Evolutionary conservation across 305 asterid species (phyloP), one percentile per base, ranked within the genome.

Genomic region (Petunia hybrid): DNA sequence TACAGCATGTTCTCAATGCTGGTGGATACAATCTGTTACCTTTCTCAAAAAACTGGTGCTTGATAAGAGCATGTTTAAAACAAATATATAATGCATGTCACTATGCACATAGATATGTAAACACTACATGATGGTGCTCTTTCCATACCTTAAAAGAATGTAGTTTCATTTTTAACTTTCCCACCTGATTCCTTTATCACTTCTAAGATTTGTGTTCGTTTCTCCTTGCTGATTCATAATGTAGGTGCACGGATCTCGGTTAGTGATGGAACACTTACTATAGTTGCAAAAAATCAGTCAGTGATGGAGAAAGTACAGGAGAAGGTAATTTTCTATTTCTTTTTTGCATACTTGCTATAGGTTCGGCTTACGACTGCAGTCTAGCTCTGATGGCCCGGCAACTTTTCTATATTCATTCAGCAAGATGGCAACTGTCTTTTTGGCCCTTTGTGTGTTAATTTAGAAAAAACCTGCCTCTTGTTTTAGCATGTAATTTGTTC

Each of bases 211-310:
- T 74, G 48, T 1, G 13, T 51, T 74, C 36, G 8, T 74, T 51
- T 74, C n/a, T 74, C 48, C 65, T 38, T 53, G 38, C 64, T 74
- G 48, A 74, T 38, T 53, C 38, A 38, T 71, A 16, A 60, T 75
- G 78, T 91, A 96, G 98, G 99, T 80, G 98, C 93, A 65, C 89
- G 89, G 90, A 91, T 96, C 68, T 91, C 97, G 51, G 96, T 92
- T 81, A 86, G 89, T 87, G 98, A 94, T 74, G 97, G 98, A 71
- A 89, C 86, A 56, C 87, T 96, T 79, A 93, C 97, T 5, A 51
- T 96, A 76, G 91, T 90, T 85, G 98, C 99, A 81, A 96, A 93
- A 87, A 96, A 92, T 83, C 94, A 92, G 80, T 67, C 86, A 38
- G 90, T 90, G 43, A 61, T 94, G 93, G 97, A 96, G 83, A 93